phyloP scores from a whole-genome alignment of 495 filamentous ascomycete species.

The Emericellopsis terricola region DNA sequence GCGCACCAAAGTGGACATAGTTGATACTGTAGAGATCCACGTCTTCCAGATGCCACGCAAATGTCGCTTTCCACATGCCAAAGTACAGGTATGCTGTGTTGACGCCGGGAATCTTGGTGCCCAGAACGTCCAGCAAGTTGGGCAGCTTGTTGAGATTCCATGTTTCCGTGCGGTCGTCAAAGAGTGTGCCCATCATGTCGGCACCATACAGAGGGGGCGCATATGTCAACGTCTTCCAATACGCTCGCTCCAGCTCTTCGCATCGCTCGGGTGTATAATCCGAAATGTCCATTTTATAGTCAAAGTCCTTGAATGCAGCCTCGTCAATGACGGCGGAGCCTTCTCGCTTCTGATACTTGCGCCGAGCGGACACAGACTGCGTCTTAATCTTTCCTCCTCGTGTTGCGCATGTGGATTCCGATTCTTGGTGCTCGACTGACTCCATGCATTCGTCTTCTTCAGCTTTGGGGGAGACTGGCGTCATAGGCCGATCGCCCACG shows the following conservation, averaged over 20 bases:
- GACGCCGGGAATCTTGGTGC: conserved; percentile 88
- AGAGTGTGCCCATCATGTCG: conserved; percentile 92
- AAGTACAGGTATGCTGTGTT: conserved; percentile 98
- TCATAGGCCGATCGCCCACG: conserved; percentile 31
- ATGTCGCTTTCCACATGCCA: conserved; percentile 99
- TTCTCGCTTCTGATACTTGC: conserved; percentile 67
- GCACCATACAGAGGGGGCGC: conserved; percentile 91
- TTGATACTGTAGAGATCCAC: conserved; percentile 99
- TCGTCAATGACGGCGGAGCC: conserved; percentile 61
- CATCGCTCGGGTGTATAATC: conserved; percentile 84
- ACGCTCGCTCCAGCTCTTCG: conserved; percentile 79
- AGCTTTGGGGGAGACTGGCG: conserved; percentile 30
- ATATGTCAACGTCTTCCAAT: conserved; percentile 93
- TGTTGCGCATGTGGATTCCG: no score
- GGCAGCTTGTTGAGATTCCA: conserved; percentile 94
- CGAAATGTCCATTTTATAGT: conserved; percentile 69
- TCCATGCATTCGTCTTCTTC: conserved; percentile 23
- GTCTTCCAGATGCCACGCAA: conserved; percentile 97
- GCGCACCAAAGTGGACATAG: conserved; percentile 96
- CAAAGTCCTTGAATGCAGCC: conserved; percentile 68
- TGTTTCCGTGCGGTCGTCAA: conserved; percentile 61
- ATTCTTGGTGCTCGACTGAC: conserved; percentile 25
- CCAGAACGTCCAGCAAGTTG: conserved; percentile 85
- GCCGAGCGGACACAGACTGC: conserved; percentile 40
- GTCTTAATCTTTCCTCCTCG: conserved; percentile 34